Base-by-base conservation (phyloP, 306 rosid genomes). In the Glycine tomentella region DNA sequence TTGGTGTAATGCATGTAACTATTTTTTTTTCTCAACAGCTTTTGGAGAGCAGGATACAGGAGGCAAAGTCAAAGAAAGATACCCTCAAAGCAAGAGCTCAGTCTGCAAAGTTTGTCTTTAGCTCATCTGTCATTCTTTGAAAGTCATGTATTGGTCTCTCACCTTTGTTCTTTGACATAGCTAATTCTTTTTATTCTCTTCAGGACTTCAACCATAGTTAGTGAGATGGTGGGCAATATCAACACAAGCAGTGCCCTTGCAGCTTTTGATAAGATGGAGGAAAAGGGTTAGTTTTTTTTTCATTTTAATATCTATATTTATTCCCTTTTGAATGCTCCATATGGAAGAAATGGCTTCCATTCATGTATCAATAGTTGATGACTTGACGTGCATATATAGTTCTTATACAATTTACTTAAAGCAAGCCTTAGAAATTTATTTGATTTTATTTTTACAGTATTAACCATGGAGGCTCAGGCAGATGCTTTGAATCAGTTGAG, bases 81-180 rank as follows among this genome's bases (percentile, higher is more conserved):
- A 91, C 95, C 12, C 90, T 91, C 46, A 91, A 91, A 91, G 95
- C 92, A n/a, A 90, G 95, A 75, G 95, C 95, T 73, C 95, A 91
- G 68, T 87, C 95, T 80, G 92, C 92, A 75, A 91, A 87, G 95
- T 91, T 67, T 40, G 91, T 86, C 44, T 31, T 72, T 52, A 13
- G 15, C 67, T 20, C 44, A 9, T 64, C 62, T 49, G 51, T 50
- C 52, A 5, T 64, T 77, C 51, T 64, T 36, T 50, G 12, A 16
- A 76, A 34, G 53, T 16, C 79, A 44, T 3, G 48, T 15, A 15
- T 38, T 50, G 25, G 62, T 57, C 62, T 68, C 34, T 56, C 48
- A 4, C 51, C 53, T 50, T 33, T 69, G 62, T 84, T 49, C 42
- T 45, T 68, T 11, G 85, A 73, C n/a, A 84, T 85, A n/a, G 76